Conservation (phyloP, 495 filamentous ascomycete species). For the Hypoxylon trugodes region DNA sequence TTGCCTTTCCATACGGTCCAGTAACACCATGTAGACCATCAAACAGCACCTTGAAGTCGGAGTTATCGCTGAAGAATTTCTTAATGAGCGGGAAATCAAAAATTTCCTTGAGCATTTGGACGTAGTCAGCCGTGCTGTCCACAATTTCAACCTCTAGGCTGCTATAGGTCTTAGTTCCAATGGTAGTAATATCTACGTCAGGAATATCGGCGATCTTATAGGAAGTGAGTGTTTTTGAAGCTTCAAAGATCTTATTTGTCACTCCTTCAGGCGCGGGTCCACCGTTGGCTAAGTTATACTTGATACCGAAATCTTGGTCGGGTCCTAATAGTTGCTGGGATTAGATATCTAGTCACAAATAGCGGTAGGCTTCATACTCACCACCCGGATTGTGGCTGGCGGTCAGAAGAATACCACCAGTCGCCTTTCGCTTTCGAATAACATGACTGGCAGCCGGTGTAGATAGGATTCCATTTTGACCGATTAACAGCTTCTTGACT, state of each 20-base stretch:
- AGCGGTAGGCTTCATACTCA: conserved; percentile 54
- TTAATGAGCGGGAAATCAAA: conserved; percentile 97
- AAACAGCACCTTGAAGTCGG: conserved; percentile 96
- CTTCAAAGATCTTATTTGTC: conserved; percentile 96
- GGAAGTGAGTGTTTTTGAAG: conserved; percentile 83
- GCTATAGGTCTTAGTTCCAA: conserved; percentile 86
- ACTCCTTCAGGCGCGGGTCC: conserved; percentile 94
- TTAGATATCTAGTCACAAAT: conserved; percentile 8
- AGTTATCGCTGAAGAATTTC: conserved; percentile 82
- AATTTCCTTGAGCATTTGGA: conserved; percentile 95
- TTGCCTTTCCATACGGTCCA: conserved; percentile 90
- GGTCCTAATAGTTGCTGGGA: conserved; percentile 67
- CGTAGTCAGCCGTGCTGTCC: conserved; percentile 89
- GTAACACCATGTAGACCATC: conserved; percentile 95
- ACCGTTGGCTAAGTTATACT: conserved; percentile 97
- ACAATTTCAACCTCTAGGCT: conserved; percentile 92
- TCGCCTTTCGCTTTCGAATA: conserved; percentile 91
- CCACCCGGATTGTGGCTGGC: conserved; percentile 98
- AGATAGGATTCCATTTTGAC: conserved; percentile 94
- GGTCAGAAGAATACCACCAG: conserved; percentile 94
- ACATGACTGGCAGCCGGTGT: conserved; percentile 96
- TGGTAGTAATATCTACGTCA: conserved; percentile 80
- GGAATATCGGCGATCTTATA: conserved; percentile 93
- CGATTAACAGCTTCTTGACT: conserved; percentile 97
- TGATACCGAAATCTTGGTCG: conserved; percentile 95